A percentile compares a stretch with the other conserved stretches of the same genome.
These are phyloP conservation scores for Lepiota subincarnata DNA, from an alignment of 768 basidiomycete genomes.

Conservation along the genomic window DNA sequence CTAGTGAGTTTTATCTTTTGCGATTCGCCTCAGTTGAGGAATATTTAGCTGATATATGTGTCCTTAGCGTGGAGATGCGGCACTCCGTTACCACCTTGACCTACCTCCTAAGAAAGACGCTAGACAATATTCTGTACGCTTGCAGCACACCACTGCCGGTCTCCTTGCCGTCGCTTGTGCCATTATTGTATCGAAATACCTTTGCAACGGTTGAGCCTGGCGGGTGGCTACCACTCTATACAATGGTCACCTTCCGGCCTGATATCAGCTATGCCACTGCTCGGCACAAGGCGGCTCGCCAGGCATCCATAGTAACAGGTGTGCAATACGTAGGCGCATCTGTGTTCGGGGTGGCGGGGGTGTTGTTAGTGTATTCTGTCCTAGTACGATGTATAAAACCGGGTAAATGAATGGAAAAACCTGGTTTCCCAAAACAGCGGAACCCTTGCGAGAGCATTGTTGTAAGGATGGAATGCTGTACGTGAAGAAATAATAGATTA, in stretches of 20 bases:
- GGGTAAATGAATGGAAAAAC: conserved; percentile 27
- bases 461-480: conserved; percentile 11
- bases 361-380: conserved; percentile 12
- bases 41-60: conserved; percentile 16
- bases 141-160: conserved; percentile 49
- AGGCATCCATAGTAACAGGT: conserved; percentile 56
- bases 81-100: conserved; percentile 80
- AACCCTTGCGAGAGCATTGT: conserved; percentile 21
- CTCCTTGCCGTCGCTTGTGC: conserved; percentile 43
- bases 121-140: conserved; percentile 72
- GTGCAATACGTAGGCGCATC: conserved; percentile 46
- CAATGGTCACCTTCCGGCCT: conserved; percentile 97
- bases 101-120: conserved; percentile 73
- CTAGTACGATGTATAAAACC: conserved; percentile 2
- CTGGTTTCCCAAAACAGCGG: conserved; percentile 26
- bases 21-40: conserved; percentile 11
- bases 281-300: conserved; percentile 61
- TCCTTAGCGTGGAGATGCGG: conserved; percentile 84
- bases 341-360: conserved; percentile 36
- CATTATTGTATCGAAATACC: conserved; percentile 43
- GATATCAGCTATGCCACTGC: conserved; percentile 90
- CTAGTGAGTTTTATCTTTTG: conserved; percentile 63
- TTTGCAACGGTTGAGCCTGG: conserved; percentile 56
- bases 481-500: conserved; percentile 2
- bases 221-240: conserved; percentile 93